Evolutionary conservation across 1,284 basidiomycete species (phyloP).

Genomic region (Puccinia coronata): DNA sequence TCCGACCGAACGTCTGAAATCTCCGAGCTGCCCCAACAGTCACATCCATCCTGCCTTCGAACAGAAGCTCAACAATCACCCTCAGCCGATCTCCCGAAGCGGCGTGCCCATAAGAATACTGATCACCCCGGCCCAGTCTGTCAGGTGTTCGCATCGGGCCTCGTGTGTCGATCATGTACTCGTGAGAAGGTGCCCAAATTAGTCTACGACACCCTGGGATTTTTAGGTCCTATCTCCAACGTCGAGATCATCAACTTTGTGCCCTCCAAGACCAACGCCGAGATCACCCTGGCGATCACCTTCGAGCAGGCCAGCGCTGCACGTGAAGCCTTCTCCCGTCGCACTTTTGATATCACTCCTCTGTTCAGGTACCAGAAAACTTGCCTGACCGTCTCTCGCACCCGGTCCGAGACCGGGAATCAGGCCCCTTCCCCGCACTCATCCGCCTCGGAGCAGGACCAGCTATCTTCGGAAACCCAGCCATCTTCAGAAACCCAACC

Average conservation of each 20-base stretch:
- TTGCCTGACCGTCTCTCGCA: neutral
- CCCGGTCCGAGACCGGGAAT: neutral
- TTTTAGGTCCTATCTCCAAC: neutral
- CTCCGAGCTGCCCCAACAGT: neutral
- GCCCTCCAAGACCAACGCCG: neutral
- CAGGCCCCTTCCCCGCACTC: neutral
- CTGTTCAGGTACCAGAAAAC: neutral
- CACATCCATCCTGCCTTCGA: neutral
- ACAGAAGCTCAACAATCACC: neutral
- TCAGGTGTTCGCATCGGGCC: constrained; percentile 3
- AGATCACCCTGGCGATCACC: neutral
- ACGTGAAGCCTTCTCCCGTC: neutral
- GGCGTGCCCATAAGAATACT: neutral
- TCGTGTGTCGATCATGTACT: neutral
- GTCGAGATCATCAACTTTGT: neutral
- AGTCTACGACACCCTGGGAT: neutral
- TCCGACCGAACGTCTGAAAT: no score
- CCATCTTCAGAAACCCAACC: neutral
- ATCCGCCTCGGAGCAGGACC: neutral
- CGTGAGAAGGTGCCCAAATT: constrained; percentile 5
- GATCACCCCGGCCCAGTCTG: neutral
- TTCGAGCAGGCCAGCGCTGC: constrained; percentile 18
- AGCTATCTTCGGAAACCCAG: no score
- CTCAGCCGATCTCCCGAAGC: neutral
- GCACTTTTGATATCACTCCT: neutral